Conservation (phyloP, 2,329 filamentous ascomycete species). For the Epicoccum nigrum region DNA sequence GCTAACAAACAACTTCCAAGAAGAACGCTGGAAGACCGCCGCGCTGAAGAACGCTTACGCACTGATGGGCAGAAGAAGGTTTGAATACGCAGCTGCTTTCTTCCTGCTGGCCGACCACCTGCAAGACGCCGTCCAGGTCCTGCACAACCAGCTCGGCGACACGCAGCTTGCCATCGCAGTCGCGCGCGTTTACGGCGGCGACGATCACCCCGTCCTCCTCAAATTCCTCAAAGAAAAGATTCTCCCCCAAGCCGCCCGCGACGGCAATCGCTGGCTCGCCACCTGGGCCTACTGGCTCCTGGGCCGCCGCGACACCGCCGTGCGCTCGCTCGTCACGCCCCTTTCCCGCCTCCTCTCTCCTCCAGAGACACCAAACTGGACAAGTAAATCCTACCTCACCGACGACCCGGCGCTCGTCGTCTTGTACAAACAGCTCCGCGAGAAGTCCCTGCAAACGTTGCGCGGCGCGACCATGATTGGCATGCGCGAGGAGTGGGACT, state of each 20-base stretch:
- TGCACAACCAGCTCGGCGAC: conserved; percentile 85
- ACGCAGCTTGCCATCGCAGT: conserved; percentile 89
- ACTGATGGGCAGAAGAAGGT: conserved; percentile 85
- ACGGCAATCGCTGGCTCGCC: conserved; percentile 91
- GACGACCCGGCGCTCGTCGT: conserved; percentile 91
- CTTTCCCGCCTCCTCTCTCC: conserved; percentile 75
- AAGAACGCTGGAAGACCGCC: conserved; percentile 84
- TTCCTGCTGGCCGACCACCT: conserved; percentile 89
- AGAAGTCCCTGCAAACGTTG: conserved; percentile 80
- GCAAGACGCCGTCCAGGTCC: conserved; percentile 83
- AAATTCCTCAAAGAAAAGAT: conserved; percentile 81
- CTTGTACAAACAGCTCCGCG: conserved; percentile 83
- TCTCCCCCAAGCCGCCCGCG: conserved; percentile 74
- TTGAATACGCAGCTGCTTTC: conserved; percentile 94
- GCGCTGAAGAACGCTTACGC: conserved; percentile 97
- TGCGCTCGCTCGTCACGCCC: conserved; percentile 81
- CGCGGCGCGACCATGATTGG: conserved; percentile 83
- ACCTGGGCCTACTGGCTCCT: conserved; percentile 97
- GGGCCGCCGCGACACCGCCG: conserved; percentile 79
- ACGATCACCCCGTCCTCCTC: conserved; percentile 74
- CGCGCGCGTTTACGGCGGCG: conserved; percentile 85
- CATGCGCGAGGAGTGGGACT: conserved; percentile 82
- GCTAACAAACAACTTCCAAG: conserved; percentile 87
- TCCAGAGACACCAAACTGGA: conserved; percentile 70
- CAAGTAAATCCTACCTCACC: conserved; percentile 79